phyloP scores from a whole-genome alignment of 768 basidiomycete genomes.

The Russula compacta region DNA sequence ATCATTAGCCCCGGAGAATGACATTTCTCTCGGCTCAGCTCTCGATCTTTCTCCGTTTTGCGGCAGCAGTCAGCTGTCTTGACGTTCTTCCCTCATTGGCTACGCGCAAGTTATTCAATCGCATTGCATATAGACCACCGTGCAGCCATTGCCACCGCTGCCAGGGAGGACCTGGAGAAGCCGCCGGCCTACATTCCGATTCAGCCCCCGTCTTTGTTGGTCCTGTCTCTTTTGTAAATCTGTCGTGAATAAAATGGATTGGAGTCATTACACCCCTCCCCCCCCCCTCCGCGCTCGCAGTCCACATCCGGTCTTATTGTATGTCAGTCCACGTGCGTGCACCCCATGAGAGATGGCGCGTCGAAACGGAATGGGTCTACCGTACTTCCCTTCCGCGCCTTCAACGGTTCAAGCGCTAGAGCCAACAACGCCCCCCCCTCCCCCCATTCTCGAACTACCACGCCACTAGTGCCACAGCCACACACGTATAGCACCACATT shows the following conservation, averaged over 20 bases:
- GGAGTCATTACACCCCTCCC: too few relatives aligned
- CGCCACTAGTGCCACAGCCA: constrained; percentile 5
- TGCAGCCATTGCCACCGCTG: neutral
- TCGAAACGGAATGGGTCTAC: neutral
- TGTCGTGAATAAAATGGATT: too few relatives aligned
- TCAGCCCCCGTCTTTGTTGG: neutral
- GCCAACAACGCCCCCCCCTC: neutral
- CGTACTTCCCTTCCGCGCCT: neutral
- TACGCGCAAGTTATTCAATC: neutral
- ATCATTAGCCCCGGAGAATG: too few relatives aligned
- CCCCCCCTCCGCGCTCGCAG: too few relatives aligned
- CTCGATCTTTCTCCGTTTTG: too few relatives aligned
- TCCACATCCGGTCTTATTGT: neutral
- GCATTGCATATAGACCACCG: neutral
- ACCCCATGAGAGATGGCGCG: neutral
- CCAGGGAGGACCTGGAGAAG: neutral
- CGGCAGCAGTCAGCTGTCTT: too few relatives aligned
- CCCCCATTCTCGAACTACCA: neutral
- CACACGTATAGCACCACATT: neutral
- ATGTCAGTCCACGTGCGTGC: neutral
- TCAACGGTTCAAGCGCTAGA: neutral
- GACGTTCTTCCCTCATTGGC: neutral
- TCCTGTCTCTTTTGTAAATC: too few relatives aligned
- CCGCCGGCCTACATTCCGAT: neutral
- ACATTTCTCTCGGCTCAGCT: too few relatives aligned